phyloP scores from a whole-genome alignment of 345 rosid species.

The Citrus maxima region DNA sequence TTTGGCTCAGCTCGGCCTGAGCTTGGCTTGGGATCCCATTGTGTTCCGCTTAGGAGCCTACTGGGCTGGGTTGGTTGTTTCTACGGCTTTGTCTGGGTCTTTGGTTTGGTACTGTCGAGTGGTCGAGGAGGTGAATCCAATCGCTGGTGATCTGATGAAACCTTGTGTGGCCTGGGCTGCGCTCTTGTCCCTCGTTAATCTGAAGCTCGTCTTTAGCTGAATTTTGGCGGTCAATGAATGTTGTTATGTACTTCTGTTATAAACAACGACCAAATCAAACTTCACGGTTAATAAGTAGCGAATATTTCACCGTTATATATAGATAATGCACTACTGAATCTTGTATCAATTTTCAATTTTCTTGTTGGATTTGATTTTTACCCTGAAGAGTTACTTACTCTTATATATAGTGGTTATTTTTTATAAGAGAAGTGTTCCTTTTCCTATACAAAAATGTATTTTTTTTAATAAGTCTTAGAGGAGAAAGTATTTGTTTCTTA shows the following conservation, averaged over 20 bases:
- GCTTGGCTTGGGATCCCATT: constrained; percentile 55
- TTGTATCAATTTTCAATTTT: no score
- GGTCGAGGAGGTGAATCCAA: constrained; percentile 54
- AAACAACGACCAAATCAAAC: background rate
- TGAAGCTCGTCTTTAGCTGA: constrained; percentile 48
- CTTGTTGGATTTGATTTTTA: no score
- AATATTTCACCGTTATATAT: no score
- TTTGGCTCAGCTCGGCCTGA: constrained; percentile 49
- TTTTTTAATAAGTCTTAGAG: no score
- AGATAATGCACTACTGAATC: no score
- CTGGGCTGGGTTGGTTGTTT: constrained; percentile 44
- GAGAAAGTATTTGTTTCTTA: no score
- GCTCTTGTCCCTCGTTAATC: constrained; percentile 52
- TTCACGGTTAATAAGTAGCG: no score
- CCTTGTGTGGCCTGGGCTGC: constrained; percentile 80
- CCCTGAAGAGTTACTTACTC: no score
- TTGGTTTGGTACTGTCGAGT: constrained; percentile 53
- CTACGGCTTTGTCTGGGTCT: constrained; percentile 41
- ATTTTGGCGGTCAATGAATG: background rate
- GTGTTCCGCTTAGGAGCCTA: constrained; percentile 46
- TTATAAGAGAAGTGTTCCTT: no score
- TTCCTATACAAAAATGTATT: no score
- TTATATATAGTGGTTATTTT: no score
- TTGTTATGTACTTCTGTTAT: background rate
- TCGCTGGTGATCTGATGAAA: constrained; percentile 67